Percentiles rank a stretch among this genome's conserved stretches.
phyloP scores from a whole-genome alignment of 345 rosid species.

The Carallia brachiata region DNA sequence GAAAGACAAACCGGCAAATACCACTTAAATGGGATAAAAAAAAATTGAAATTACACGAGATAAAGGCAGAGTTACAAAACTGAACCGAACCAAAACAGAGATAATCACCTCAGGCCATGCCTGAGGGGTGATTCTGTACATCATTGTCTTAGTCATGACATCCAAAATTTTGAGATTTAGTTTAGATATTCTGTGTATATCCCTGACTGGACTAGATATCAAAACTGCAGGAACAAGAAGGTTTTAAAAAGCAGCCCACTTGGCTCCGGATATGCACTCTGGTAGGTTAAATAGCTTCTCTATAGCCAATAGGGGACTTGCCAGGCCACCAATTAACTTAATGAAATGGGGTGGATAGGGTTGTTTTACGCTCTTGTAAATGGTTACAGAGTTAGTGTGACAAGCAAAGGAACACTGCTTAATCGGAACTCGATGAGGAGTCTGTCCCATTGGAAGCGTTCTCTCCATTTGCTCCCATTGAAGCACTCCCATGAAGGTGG shows the following conservation, averaged over 20 bases:
- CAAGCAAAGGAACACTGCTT: conserved; percentile 20
- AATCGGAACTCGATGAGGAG: conserved; percentile 39
- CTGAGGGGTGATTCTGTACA: conserved; percentile 32
- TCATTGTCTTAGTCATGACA: conserved; percentile 18
- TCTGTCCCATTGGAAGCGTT: conserved; percentile 55
- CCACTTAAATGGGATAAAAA: conserved; percentile 14
- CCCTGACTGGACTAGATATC: conserved; percentile 22
- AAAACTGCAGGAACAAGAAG: conserved; percentile 21
- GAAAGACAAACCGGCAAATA: conserved; percentile 9
- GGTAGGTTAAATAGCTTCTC: conserved; percentile 27
- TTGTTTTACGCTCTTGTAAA: conserved; percentile 22
- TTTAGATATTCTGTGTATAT: conserved; percentile 33
- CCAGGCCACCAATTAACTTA: conserved; percentile 42
- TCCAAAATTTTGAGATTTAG: conserved; percentile 43
- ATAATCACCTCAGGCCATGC: conserved; percentile 23
- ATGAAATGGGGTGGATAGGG: conserved; percentile 33
- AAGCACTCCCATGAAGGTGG: conserved; percentile 38
- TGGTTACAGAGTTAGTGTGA: conserved; percentile 39
- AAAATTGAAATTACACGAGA: conserved; percentile 7
- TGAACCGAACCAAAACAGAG: conserved; percentile 28
- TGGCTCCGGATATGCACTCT: conserved; percentile 27
- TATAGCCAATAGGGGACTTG: conserved; percentile 29
- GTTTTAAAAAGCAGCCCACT: conserved; percentile 25
- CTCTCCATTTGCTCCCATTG: conserved; percentile 53
- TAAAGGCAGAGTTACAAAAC: conserved; percentile 29